Evolutionary conservation across 1,284 basidiomycete species (phyloP).

Genomic region (Fistulinella cinereoalba): DNA sequence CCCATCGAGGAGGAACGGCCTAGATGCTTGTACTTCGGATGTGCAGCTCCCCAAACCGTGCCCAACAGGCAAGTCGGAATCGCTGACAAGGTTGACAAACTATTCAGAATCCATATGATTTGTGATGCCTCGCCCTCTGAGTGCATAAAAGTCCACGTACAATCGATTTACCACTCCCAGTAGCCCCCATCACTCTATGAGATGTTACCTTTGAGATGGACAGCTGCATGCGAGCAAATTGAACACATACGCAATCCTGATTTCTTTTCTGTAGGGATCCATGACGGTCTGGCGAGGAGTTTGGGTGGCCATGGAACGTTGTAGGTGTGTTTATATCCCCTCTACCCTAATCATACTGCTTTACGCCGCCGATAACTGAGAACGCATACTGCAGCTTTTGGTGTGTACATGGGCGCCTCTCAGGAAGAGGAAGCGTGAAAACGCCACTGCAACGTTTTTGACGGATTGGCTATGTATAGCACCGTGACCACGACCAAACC

Average conservation of each 20-base stretch:
- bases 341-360: conserved; percentile 13
- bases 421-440: conserved; percentile 3
- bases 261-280: conserved; percentile 29
- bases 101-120: conserved; percentile 11
- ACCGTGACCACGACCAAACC: conserved; percentile 30
- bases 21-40: conserved; percentile 31
- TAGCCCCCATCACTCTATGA: conserved; percentile 43
- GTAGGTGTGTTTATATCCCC: conserved; percentile 20
- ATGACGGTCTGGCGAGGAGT: conserved; percentile 14
- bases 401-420: neutral
- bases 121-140: neutral
- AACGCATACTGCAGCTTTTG: conserved; percentile 16
- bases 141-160: conserved; percentile 27
- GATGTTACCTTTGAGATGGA: conserved; percentile 4
- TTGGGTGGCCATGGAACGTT: neutral
- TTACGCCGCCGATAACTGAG: conserved; percentile 5
- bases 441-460: conserved; percentile 22
- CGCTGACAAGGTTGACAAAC: conserved; percentile 38
- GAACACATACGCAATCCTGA: conserved; percentile 32
- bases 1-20: conserved; percentile 33
- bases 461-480: conserved; percentile 29
- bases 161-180: conserved; percentile 45
- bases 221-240: neutral
- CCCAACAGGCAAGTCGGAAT: conserved; percentile 34
- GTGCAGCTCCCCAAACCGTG: conserved; percentile 37